A percentile compares a stretch with the other conserved stretches of the same genome.
These are phyloP conservation scores for Lachnellula suecica DNA, from an alignment of 2,329 filamentous ascomycete genomes.

Conservation along the genomic window DNA sequence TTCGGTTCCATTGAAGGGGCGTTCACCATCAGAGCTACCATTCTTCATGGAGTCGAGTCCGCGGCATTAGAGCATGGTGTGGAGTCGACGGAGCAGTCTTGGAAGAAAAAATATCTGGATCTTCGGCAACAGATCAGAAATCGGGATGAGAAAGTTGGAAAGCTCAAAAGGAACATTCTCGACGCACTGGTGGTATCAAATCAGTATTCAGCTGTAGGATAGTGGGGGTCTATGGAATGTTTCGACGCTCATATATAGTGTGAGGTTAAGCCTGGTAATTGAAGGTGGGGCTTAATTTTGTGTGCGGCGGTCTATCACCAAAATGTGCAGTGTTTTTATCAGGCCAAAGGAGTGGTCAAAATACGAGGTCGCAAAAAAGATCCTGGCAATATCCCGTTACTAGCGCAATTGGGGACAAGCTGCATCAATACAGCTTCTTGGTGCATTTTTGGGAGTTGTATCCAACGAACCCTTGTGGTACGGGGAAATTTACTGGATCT, in stretches of 20 bases:
- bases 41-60: conserved; percentile 24
- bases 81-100: conserved; percentile 33
- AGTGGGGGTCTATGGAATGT: not conserved
- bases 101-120: conserved; percentile 54
- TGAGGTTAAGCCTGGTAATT: too few relatives aligned
- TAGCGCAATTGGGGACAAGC: too few relatives aligned
- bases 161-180: conserved; percentile 44
- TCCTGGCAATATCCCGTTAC: too few relatives aligned
- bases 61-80: conserved; percentile 12
- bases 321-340: too few relatives aligned
- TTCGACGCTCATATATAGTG: not conserved
- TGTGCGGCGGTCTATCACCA: too few relatives aligned
- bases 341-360: too few relatives aligned
- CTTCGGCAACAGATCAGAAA: conserved; percentile 60
- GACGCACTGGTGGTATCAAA: conserved; percentile 29
- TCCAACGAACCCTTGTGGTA: too few relatives aligned
- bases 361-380: too few relatives aligned
- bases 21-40: conserved; percentile 51
- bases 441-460: too few relatives aligned
- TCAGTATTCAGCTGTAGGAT: conserved; percentile 2
- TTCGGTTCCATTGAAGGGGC: conserved; percentile 52
- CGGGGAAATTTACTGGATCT: too few relatives aligned
- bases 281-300: too few relatives aligned
- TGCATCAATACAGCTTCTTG: too few relatives aligned
- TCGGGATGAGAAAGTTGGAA: conserved; percentile 51